phyloP scores from a whole-genome alignment of 495 filamentous ascomycete genomes.

The Diplogelasinospora grovesii region DNA sequence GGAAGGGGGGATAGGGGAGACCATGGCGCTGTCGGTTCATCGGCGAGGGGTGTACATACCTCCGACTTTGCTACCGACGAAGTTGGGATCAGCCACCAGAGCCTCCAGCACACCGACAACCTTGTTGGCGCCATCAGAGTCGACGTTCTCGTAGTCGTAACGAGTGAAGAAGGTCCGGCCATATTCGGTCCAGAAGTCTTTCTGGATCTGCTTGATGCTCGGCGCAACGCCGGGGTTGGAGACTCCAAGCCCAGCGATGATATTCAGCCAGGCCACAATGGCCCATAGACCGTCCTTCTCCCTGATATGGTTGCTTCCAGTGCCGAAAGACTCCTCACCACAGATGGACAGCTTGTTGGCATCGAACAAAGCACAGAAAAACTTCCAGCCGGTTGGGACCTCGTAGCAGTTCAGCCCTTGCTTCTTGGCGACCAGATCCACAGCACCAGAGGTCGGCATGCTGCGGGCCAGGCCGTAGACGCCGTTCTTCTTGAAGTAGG shows the following conservation, averaged over 20 bases:
- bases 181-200: slow-evolving; percentile 95
- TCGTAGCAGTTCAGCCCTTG: slow-evolving; percentile 91
- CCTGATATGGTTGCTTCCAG: slow-evolving; percentile 97
- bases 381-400: slow-evolving; percentile 98
- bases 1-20: not conserved
- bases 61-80: slow-evolving; percentile 73
- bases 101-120: slow-evolving; percentile 70
- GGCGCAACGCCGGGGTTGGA: slow-evolving; percentile 66
- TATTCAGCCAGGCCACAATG: slow-evolving; percentile 95
- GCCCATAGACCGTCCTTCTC: slow-evolving; percentile 99
- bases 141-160: slow-evolving; percentile 95
- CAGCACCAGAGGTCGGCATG: slow-evolving; percentile 94
- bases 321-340: slow-evolving; percentile 96
- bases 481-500: slow-evolving; percentile 95
- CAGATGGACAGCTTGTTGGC: slow-evolving; percentile 97
- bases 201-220: slow-evolving; percentile 90
- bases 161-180: slow-evolving; percentile 98
- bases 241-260: slow-evolving; percentile 90
- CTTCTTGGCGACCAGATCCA: slow-evolving; percentile 90
- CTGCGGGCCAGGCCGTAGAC: slow-evolving; percentile 90
- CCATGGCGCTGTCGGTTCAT: slow-evolving; percentile 1
- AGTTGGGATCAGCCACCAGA: slow-evolving; percentile 58
- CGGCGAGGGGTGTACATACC: too few species aligned
- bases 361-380: slow-evolving; percentile 98
- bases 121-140: slow-evolving; percentile 82